These are phyloP conservation scores for Lipomyces japonicus DNA, from an alignment of 805 yeast species.

Conservation along the genomic window DNA sequence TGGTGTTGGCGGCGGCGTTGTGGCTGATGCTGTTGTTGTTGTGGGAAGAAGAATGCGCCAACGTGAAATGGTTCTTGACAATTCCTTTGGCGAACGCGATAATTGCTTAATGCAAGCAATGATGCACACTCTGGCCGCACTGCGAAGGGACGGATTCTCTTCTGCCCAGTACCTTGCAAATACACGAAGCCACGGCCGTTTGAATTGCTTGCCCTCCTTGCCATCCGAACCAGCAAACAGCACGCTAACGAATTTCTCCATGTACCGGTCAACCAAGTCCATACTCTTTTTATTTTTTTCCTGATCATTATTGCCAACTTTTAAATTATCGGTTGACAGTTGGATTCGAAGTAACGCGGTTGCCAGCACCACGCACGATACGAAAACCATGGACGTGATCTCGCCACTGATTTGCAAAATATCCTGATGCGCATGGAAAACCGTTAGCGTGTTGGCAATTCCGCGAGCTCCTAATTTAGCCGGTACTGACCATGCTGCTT, in stretches of 20 bases:
- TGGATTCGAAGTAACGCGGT: constrained; percentile 12
- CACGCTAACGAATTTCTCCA: constrained; percentile 12
- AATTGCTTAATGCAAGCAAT: constrained; percentile 16
- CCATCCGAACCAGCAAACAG: constrained; percentile 10
- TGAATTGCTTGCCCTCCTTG: constrained; percentile 10
- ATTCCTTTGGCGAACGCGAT: constrained; percentile 14
- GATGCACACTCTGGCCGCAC: constrained; percentile 18
- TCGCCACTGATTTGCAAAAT: constrained; percentile 23
- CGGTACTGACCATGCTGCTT: constrained; percentile 10
- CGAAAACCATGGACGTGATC: constrained; percentile 20
- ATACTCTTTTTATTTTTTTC: background rate
- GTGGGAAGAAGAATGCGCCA: constrained; percentile 27
- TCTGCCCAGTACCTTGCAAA: constrained; percentile 26
- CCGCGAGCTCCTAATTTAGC: constrained; percentile 28
- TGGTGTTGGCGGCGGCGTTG: background rate
- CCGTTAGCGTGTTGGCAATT: constrained; percentile 22
- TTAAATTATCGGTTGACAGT: background rate
- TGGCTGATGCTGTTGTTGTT: constrained; percentile 8
- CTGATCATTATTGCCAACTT: background rate
- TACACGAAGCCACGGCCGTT: constrained; percentile 27
- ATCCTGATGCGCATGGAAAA: constrained; percentile 25
- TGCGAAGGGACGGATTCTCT: constrained; percentile 8
- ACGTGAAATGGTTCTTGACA: constrained; percentile 24
- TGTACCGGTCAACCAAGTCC: constrained; percentile 1
- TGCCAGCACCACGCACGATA: constrained; percentile 15